Percentiles rank a stretch among this genome's conserved stretches.
These are phyloP conservation scores for Pulveroboletus sp. DNA, from an alignment of 768 basidiomycete species.

Conservation along the genomic window DNA sequence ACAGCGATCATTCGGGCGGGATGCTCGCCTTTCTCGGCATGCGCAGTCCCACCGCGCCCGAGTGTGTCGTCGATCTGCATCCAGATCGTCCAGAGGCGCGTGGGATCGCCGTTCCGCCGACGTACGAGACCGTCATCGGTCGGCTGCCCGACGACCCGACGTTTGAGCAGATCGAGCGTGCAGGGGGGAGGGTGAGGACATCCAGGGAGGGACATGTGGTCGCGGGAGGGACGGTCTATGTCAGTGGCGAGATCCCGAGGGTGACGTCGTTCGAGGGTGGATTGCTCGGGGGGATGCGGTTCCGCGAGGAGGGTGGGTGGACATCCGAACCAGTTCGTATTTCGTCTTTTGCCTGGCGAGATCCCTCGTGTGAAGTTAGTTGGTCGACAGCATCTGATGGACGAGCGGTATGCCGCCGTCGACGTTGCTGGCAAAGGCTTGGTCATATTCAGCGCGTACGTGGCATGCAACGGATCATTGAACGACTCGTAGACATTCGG, in stretches of 20 bases:
- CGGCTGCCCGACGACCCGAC: conserved; percentile 68
- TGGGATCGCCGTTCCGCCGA: conserved; percentile 67
- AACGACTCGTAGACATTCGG: not conserved
- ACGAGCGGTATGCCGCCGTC: conserved; percentile 74
- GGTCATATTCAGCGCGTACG: conserved; percentile 80
- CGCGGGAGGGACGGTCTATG: conserved; percentile 59
- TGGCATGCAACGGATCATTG: conserved; percentile 7
- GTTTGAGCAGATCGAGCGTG: conserved; percentile 56
- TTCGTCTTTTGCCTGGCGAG: not conserved
- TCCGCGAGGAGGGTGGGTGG: conserved; percentile 46
- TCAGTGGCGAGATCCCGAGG: conserved; percentile 79
- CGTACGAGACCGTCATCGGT: conserved; percentile 51
- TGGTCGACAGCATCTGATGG: conserved; percentile 61
- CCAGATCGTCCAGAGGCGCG: conserved; percentile 70
- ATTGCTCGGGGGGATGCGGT: conserved; percentile 62
- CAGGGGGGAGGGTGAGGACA: conserved; percentile 54
- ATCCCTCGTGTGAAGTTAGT: not conserved
- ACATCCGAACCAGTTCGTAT: conserved; percentile 48
- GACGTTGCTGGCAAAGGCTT: conserved; percentile 81
- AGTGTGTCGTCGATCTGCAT: conserved; percentile 67
- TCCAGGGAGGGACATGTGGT: conserved; percentile 61
- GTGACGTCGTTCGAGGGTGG: conserved; percentile 67
- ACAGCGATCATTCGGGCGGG: conserved; percentile 71
- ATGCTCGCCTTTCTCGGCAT: conserved; percentile 59
- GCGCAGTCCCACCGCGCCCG: conserved; percentile 29